A percentile compares a stretch with the other conserved stretches of the same genome.
These are phyloP conservation scores for Phragmites australis DNA, from an alignment of 176 grass and related monocot genomes.

Conservation along the genomic window DNA sequence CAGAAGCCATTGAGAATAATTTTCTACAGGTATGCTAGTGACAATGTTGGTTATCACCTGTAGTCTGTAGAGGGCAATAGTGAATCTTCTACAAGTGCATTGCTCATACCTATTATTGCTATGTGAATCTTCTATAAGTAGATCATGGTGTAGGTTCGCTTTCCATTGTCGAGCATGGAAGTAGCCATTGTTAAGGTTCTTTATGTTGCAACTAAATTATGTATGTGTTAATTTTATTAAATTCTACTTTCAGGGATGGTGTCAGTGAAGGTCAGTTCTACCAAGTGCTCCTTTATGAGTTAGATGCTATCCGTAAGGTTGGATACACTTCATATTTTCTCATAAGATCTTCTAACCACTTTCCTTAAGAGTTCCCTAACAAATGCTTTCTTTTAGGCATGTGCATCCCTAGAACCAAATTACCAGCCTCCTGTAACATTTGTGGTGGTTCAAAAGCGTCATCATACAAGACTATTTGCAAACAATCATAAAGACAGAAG, in stretches of 20 bases:
- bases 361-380: constrained; percentile 16
- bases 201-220: neutral
- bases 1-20: constrained; percentile 97
- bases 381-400: constrained; percentile 64
- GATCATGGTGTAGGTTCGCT: neutral
- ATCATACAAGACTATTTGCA: constrained; percentile 94
- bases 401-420: constrained; percentile 96
- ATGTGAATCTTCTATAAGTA: constrained; percentile 52
- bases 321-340: constrained; percentile 3
- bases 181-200: neutral
- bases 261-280: constrained; percentile 99
- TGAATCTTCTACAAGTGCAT: constrained; percentile 29
- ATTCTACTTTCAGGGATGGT: constrained; percentile 69
- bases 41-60: neutral
- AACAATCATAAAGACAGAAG: constrained; percentile 99
- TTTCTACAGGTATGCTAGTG: constrained; percentile 75
- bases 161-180: neutral
- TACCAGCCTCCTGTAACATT: constrained; percentile 99
- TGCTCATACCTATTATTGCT: neutral
- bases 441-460: constrained; percentile 98
- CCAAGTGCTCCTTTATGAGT: constrained; percentile 95
- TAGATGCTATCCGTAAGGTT: constrained; percentile 99
- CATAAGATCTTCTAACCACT: neutral
- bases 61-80: neutral
- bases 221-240: neutral